Evolutionary conservation across 2,329 filamentous ascomycete species (phyloP).

Genomic region (Arthrinium phaeospermum): DNA sequence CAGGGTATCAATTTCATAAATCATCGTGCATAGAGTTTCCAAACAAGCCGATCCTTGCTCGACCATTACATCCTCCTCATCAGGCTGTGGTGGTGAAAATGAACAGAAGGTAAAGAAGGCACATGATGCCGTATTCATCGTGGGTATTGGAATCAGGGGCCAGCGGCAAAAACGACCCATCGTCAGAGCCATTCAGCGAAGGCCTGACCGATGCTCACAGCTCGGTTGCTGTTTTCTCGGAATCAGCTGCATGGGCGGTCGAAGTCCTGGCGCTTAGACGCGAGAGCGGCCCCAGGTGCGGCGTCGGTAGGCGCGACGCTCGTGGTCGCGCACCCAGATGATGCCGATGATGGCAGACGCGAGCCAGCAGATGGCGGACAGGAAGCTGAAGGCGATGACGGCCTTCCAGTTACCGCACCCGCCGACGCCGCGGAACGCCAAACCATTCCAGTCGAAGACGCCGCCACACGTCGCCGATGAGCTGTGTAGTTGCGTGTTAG

Average conservation of each 20-base stretch:
- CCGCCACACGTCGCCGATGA: slow-evolving; percentile 52
- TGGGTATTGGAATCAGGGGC: not conserved
- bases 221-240: not conserved
- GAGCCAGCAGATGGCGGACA: slow-evolving; percentile 75
- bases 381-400: slow-evolving; percentile 72
- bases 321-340: slow-evolving; percentile 56
- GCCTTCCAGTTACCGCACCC: slow-evolving; percentile 75
- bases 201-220: not conserved
- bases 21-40: not conserved
- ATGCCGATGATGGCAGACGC: slow-evolving; percentile 64
- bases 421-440: slow-evolving; percentile 53
- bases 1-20: slow-evolving; percentile 3
- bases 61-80: not conserved
- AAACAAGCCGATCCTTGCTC: not conserved
- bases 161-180: too few species aligned
- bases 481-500: not conserved
- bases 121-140: not conserved
- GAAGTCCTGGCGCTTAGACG: slow-evolving; percentile 30
- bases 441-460: slow-evolving; percentile 64
- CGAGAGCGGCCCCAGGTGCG: slow-evolving; percentile 35
- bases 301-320: slow-evolving; percentile 39
- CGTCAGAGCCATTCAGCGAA: not conserved
- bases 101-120: not conserved
- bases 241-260: not conserved
- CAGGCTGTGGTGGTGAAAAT: not conserved